Conservation (phyloP, 805 yeast species). For the Candida caryicola region DNA sequence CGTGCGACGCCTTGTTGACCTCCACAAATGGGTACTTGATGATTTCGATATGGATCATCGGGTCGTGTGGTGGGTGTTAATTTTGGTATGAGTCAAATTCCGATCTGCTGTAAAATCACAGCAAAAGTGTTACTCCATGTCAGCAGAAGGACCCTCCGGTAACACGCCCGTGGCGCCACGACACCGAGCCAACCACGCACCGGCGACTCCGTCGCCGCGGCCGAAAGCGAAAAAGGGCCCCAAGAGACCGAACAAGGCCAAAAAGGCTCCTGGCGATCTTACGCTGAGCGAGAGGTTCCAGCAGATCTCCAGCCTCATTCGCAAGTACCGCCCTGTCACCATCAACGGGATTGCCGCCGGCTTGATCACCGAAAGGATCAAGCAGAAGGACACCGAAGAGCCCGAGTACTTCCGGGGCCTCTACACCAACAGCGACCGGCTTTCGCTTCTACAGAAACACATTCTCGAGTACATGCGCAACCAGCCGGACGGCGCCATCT, state of each 20-base stretch:
- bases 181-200: too few relatives aligned
- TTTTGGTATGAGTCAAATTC: too few relatives aligned
- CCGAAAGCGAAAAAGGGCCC: too few relatives aligned
- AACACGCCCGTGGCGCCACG: too few relatives aligned
- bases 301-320: constrained; percentile 32
- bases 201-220: too few relatives aligned
- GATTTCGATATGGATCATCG: constrained; percentile 9
- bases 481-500: constrained; percentile 23
- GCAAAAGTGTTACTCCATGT: too few relatives aligned
- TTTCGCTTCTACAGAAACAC: constrained; percentile 28
- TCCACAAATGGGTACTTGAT: constrained; percentile 15
- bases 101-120: too few relatives aligned
- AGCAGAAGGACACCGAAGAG: constrained; percentile 6
- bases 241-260: too few relatives aligned
- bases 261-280: too few relatives aligned
- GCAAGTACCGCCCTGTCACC: constrained; percentile 32
- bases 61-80: background rate
- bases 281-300: constrained; percentile 7
- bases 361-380: constrained; percentile 5
- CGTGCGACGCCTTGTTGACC: constrained; percentile 22
- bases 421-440: constrained; percentile 8
- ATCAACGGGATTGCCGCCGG: constrained; percentile 30
- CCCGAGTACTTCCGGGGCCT: constrained; percentile 3
- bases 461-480: constrained; percentile 27
- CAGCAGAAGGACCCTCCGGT: too few relatives aligned